phyloP scores from a whole-genome alignment of 2,329 filamentous ascomycete species.

The Coleophoma crateriformis region DNA sequence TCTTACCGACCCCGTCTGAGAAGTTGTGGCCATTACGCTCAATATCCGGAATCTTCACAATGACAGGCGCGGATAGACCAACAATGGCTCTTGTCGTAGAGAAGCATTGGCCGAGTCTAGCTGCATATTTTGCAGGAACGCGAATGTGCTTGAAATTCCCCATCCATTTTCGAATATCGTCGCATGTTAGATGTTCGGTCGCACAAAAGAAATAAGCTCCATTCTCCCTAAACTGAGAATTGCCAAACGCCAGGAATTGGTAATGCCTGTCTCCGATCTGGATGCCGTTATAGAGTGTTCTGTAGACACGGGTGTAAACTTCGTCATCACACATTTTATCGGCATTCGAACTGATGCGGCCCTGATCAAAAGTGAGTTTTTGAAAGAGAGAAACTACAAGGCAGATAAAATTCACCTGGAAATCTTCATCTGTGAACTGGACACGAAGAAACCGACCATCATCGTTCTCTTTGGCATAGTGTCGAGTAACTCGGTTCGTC shows the following conservation, averaged over 20 bases:
- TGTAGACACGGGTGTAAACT: slow-evolving; percentile 68
- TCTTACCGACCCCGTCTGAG: slow-evolving; percentile 88
- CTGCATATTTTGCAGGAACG: slow-evolving; percentile 83
- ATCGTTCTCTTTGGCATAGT: slow-evolving; percentile 51
- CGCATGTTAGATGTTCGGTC: slow-evolving; percentile 58
- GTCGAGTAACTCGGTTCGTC: slow-evolving; percentile 79
- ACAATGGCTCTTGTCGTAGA: slow-evolving; percentile 81
- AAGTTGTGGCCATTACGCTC: slow-evolving; percentile 66
- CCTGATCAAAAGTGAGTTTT: slow-evolving; percentile 31
- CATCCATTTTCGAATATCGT: slow-evolving; percentile 80
- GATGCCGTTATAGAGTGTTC: slow-evolving; percentile 73
- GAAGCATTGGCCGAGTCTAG: slow-evolving; percentile 89
- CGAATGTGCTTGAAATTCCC: slow-evolving; percentile 77
- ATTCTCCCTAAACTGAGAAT: slow-evolving; percentile 88
- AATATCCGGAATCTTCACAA: slow-evolving; percentile 63
- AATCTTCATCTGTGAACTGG: slow-evolving; percentile 79
- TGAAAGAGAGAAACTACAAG: background rate
- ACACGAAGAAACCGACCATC: slow-evolving; percentile 82
- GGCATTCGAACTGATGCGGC: slow-evolving; percentile 51
- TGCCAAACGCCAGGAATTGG: slow-evolving; percentile 89
- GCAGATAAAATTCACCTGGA: slow-evolving; percentile 22
- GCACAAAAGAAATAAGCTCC: slow-evolving; percentile 90
- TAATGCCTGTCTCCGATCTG: slow-evolving; percentile 75
- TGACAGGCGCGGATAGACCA: slow-evolving; percentile 49
- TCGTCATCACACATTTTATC: slow-evolving; percentile 54